phyloP scores from a whole-genome alignment of 805 yeast genomes.

The Wickerhamomyces canadensis region DNA sequence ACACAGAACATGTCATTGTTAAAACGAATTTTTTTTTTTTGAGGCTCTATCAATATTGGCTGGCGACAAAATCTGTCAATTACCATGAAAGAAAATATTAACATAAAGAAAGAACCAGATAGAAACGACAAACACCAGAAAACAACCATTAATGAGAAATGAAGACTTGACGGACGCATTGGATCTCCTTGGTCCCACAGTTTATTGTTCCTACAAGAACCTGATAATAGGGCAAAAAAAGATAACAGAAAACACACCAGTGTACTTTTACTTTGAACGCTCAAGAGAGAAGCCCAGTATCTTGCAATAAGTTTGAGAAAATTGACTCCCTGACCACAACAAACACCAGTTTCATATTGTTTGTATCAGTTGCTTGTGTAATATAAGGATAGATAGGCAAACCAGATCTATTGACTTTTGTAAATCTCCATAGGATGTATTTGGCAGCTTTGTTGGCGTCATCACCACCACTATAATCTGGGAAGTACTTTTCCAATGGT shows the following conservation, averaged over 20 bases:
- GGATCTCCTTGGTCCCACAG: too few relatives aligned
- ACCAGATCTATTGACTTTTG: conserved; percentile 77
- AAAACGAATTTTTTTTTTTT: too few relatives aligned
- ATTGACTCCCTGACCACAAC: conserved; percentile 81
- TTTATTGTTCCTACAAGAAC: too few relatives aligned
- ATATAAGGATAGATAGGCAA: conserved; percentile 83
- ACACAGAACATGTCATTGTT: too few relatives aligned
- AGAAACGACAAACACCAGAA: too few relatives aligned
- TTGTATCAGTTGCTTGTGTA: conserved; percentile 92
- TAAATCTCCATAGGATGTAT: conserved; percentile 85
- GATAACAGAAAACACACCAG: not conserved
- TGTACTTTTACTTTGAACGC: not conserved
- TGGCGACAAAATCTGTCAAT: too few relatives aligned
- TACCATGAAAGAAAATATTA: too few relatives aligned
- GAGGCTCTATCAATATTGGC: too few relatives aligned
- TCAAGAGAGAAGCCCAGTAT: conserved; percentile 59
- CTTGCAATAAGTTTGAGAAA: conserved; percentile 68
- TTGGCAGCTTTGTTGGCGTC: conserved; percentile 88
- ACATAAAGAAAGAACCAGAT: too few relatives aligned
- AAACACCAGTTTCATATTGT: conserved; percentile 79
- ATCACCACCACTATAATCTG: conserved; percentile 87
- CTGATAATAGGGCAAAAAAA: too few relatives aligned
- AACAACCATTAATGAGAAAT: too few relatives aligned
- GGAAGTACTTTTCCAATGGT: conserved; percentile 78
- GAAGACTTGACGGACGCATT: too few relatives aligned